phyloP scores from a whole-genome alignment of 1,284 basidiomycete genomes.

The Crucibulum parvulum region DNA sequence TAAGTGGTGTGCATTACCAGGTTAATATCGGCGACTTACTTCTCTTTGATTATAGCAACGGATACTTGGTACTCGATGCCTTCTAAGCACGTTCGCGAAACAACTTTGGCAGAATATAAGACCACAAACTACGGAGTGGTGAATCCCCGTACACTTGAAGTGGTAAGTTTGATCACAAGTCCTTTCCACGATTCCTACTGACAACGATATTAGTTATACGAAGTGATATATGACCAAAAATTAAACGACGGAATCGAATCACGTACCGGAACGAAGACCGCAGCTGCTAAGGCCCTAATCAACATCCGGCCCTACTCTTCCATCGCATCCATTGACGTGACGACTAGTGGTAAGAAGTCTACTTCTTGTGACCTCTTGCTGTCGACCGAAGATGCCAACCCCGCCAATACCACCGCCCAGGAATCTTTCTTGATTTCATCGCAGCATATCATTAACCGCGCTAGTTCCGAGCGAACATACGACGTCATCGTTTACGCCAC shows the following conservation, averaged over 20 bases:
- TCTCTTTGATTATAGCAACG: conserved; percentile 35
- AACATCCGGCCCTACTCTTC: conserved; percentile 46
- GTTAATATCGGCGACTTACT: conserved; percentile 2
- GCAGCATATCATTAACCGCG: conserved; percentile 43
- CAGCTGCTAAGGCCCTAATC: conserved; percentile 33
- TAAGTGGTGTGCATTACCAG: conserved; percentile 28
- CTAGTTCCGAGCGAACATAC: conserved; percentile 44
- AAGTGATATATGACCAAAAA: conserved; percentile 61
- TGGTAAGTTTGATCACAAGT: conserved; percentile 33
- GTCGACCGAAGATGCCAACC: conserved; percentile 19
- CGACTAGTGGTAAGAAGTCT: not conserved
- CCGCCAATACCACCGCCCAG: conserved; percentile 3
- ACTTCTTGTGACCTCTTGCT: conserved; percentile 15
- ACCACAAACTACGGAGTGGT: conserved; percentile 66
- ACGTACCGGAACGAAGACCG: conserved; percentile 29
- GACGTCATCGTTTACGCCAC: conserved; percentile 64
- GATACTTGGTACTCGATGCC: conserved; percentile 46
- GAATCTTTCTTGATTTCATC: conserved; percentile 39
- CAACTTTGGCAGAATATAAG: conserved; percentile 52
- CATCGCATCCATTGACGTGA: conserved; percentile 41
- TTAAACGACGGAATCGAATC: conserved; percentile 50
- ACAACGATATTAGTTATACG: conserved; percentile 49
- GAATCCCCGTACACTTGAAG: conserved; percentile 52
- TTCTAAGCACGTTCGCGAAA: conserved; percentile 41
- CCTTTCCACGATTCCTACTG: conserved; percentile 1